Base-by-base conservation (phyloP, 495 filamentous ascomycete genomes). In the Aspergillus saccharolyticus region DNA sequence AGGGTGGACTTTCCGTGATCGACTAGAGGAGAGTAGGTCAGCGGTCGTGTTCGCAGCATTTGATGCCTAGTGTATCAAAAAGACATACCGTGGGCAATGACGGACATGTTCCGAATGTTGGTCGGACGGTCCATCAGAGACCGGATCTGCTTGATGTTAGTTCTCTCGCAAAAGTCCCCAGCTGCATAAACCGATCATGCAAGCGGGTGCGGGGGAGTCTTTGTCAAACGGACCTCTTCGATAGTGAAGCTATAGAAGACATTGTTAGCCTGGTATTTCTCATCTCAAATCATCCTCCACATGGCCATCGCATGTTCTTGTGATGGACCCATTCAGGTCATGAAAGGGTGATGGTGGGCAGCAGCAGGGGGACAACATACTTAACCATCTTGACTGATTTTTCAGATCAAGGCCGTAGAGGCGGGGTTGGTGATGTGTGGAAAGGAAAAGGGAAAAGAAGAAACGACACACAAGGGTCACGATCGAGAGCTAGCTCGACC, bases 1-100 rank as follows among this genome's bases (percentile, higher is more conserved):
- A 98, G 83, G 70, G 94, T 98, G 67, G 94, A 98, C 80, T 98
- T 98, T 82, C 94, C 94, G 85, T 98, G 94, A 83, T 98, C 94
- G 84, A 98, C 87, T 89, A 54, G n/a, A 17, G 20, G 16, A n/a
- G 20, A 39, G n/a, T 33, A 56, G 43, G 44, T 44, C 47, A 59
- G 50, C 42, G n/a, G 56, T 17, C 7, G 25, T 16, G n/a, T 30
- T 28, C 47, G 14, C 53, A 58, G 47, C 46, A 30, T 25, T 42
- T 30, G 45, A 17, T n/a, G 53, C 33, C 4, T 39, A 9, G 47
- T 19, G 22, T n/a, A 19, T 6, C 17, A 20, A 17, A n/a, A 30
- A 44, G 44, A 71, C 83, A 70, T 77, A 87, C 85, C 91, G 81
- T 99, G 94, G 76, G 94, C 94, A 89, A 99, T 99, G 77, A 99